Base-by-base conservation (phyloP, 2,329 filamentous ascomycete genomes). In the Calonectria leucothoes region DNA sequence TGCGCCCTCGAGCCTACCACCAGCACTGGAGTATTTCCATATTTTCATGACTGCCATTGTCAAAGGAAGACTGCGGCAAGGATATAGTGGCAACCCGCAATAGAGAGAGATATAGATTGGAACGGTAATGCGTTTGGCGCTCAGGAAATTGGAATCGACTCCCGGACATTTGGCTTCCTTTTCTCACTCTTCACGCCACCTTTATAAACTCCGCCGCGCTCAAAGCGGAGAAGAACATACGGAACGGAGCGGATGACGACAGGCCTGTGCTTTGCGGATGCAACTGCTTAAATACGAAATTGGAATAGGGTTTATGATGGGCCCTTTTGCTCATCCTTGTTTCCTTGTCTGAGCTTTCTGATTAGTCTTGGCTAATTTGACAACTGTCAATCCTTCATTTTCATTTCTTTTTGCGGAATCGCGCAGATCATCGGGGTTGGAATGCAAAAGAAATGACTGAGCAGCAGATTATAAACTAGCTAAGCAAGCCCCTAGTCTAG, bases 11-110 rank as follows among this genome's bases (percentile, higher is more conserved):
- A 67, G 33, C 14, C 45, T 63, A 20, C 48, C 64, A 6, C 42
- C 5, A 11, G 63, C 20, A 6, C 33, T 35, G 1, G 70, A 71
- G 15, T 71, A 71, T 37, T 68, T 65, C 52, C 70, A 67, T 4
- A 45, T 49, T 55, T 63, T 35, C 65, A 72, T 51, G 39, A n/a
- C 33, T 25, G 52, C 31, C 52, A 61, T 61, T 37, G 23, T 6
- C 12, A 3, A 23, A 61, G 39, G 12, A 0, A 29, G 2, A 7
- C 1, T 5, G 23, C 7, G 3, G 25, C 20, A 6, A 37, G 27
- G 33, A 10, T 6, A 7, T 27, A 15, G 31, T 6, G 27, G 8
- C 5, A 59, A 27, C 6, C 17, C 10, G n/a, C 17, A 20, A 14
- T 4, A 39, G 25, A 39, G 7, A 39, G 39, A 15, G 29, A 15